Base-by-base conservation (phyloP, 371 early-diverging fungal species). In the Mortierella sp. region DNA sequence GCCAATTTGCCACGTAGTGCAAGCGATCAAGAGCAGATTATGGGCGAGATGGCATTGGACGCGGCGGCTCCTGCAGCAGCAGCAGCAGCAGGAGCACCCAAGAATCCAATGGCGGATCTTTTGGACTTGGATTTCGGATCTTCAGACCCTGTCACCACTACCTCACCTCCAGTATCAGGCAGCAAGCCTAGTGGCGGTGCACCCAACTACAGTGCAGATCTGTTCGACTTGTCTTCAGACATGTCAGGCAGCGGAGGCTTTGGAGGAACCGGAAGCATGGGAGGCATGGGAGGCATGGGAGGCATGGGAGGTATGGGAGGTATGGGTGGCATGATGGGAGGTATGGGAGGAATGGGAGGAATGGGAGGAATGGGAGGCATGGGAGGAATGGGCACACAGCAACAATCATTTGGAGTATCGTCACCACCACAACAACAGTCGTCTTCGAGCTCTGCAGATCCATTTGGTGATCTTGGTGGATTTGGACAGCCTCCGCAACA, bases 81-180 rank as follows among this genome's bases (percentile, higher is more conserved):
- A 10, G 86, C 88, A 22, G 4, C 34, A 34, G 34, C 81, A 66
- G 81, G 64, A 10, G 86, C 88, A 22, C 80, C 84, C 44, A 86
- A 87, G 63, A 87, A 82, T 47, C 4, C 34, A 27, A 81, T 85
- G 79, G 83, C 82, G 25, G 85, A 86, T 52, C 71, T 86, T n/a
- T 76, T 86, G 45, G 86, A 85, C 79, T 65, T 86, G 27, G 85
- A 85, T 60, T 86, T 74, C 54, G 69, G 68, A 21, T 71, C 71
- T 0, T 48, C 71, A 19, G 71, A 67, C 25, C 60, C 69, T 17
- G 34, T 10, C 7, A 46, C 48, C 22, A 60, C 55, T 28, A 56
- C 50, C 3, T 71, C 71, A 27, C 64, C 64, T 28, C 60, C 74
- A 3, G 56, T 53, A 24, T 58, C 59, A 16, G 31, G 41, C 19